Percentiles rank a stretch among this genome's conserved stretches.
Conservation (phyloP, 139 green algal genomes). For the Chlorella sorokiniana region DNA sequence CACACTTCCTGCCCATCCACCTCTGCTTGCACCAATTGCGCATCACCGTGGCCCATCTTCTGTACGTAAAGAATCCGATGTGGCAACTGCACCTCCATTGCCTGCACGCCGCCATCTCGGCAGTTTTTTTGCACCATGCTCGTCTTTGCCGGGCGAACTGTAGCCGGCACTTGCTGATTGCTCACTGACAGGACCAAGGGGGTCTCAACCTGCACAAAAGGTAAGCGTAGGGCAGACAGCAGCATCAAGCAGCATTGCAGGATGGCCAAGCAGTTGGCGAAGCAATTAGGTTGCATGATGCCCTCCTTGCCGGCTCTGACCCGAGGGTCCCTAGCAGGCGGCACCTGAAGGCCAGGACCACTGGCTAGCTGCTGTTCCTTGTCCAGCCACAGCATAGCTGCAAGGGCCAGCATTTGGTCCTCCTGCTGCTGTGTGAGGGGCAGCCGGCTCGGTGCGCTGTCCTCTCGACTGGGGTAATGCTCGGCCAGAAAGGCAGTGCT, state of each 20-base stretch:
- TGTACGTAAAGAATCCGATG: slow-evolving; percentile 33
- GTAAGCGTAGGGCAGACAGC: no score
- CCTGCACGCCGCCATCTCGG: not conserved
- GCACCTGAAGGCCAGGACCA: not conserved
- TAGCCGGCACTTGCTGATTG: not conserved
- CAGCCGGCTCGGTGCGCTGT: slow-evolving; percentile 15
- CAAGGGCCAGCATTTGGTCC: slow-evolving; percentile 31
- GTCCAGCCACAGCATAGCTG: slow-evolving; percentile 26
- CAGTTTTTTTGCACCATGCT: not conserved
- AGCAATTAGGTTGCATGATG: no score
- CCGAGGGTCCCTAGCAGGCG: not conserved
- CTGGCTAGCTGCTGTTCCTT: not conserved
- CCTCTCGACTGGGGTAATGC: slow-evolving; percentile 28
- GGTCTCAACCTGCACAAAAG: not conserved
- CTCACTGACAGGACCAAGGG: slow-evolving; percentile 3
- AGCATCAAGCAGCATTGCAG: no score
- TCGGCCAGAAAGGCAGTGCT: slow-evolving; percentile 34
- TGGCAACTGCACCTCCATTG: slow-evolving; percentile 31
- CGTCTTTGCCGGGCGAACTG: slow-evolving; percentile 3
- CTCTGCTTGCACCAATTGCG: slow-evolving; percentile 19
- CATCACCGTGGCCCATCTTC: not conserved
- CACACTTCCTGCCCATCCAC: slow-evolving; percentile 3
- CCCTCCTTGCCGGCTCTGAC: no score
- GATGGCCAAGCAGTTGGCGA: no score
- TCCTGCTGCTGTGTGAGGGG: slow-evolving; percentile 13